A percentile compares a stretch with the other conserved stretches of the same genome.
Evolutionary conservation across 192 early-diverging fungal species (phyloP).

Genomic region (Ambispora gerdemannii): DNA sequence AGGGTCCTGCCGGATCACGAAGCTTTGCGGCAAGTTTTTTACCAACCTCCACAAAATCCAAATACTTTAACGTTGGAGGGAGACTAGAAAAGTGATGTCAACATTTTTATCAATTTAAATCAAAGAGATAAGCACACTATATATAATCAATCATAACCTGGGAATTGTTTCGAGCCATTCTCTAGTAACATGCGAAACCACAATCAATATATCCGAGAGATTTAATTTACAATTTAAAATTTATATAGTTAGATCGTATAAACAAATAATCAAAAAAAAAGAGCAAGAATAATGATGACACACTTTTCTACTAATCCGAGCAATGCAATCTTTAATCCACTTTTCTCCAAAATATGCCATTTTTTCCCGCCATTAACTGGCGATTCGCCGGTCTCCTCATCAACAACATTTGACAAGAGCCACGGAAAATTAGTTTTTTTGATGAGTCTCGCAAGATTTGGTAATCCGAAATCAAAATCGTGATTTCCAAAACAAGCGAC

Average conservation of each 20-base stretch:
- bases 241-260: no score
- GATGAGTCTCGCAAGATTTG: conserved; percentile 48
- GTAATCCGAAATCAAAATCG: conserved; percentile 71
- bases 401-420: conserved; percentile 64
- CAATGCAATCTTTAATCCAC: conserved; percentile 56
- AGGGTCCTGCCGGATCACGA: conserved; percentile 36
- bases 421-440: conserved; percentile 63
- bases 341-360: conserved; percentile 46
- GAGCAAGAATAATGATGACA: not conserved
- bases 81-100: conserved; percentile 42
- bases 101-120: no score
- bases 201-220: not conserved
- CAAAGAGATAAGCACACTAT: no score
- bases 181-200: conserved; percentile 15
- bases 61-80: conserved; percentile 55
- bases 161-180: conserved; percentile 71
- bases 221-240: no score
- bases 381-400: conserved; percentile 37
- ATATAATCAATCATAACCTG: no score
- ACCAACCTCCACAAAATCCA: conserved; percentile 53
- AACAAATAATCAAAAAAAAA: not conserved
- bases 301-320: conserved; percentile 68
- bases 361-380: conserved; percentile 37
- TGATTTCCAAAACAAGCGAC: conserved; percentile 68
- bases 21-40: conserved; percentile 41